Percentiles rank a stretch among this genome's conserved stretches.
phyloP scores from a whole-genome alignment of 2,329 filamentous ascomycete genomes.

The Scedosporium apiospermum region DNA sequence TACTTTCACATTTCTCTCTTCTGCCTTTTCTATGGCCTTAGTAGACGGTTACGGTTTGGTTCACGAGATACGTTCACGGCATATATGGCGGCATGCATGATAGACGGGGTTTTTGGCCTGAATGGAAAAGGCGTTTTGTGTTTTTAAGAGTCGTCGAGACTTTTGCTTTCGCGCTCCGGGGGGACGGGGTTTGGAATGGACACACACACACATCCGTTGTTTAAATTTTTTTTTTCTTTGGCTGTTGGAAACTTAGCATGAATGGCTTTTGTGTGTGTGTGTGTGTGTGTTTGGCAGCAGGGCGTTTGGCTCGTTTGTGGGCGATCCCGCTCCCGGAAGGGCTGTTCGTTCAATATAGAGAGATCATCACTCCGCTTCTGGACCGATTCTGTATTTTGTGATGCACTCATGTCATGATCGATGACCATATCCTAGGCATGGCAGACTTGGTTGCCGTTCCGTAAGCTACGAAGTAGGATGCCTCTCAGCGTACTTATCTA shows the following conservation, averaged over 20 bases:
- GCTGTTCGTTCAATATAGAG: no score
- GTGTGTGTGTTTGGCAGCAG: neutral
- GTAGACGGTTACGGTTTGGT: neutral
- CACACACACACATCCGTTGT: neutral
- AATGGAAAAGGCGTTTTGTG: neutral
- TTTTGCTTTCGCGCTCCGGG: neutral
- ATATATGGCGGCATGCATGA: conserved; percentile 1
- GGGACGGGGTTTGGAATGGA: neutral
- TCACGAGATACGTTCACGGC: neutral
- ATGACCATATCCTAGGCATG: no score
- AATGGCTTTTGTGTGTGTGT: no score
- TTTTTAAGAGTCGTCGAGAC: neutral
- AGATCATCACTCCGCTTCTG: no score
- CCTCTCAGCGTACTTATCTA: no score
- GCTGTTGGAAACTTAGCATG: neutral
- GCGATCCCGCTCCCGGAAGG: no score
- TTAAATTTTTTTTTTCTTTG: neutral
- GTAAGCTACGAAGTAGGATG: no score
- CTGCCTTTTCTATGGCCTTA: neutral
- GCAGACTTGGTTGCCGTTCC: no score
- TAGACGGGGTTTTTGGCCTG: neutral
- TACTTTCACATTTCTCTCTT: neutral
- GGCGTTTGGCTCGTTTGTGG: no score
- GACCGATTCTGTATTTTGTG: no score
- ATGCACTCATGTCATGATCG: no score